Conservation (phyloP, 2,329 filamentous ascomycete genomes). For the Podosphaera aphanis region DNA sequence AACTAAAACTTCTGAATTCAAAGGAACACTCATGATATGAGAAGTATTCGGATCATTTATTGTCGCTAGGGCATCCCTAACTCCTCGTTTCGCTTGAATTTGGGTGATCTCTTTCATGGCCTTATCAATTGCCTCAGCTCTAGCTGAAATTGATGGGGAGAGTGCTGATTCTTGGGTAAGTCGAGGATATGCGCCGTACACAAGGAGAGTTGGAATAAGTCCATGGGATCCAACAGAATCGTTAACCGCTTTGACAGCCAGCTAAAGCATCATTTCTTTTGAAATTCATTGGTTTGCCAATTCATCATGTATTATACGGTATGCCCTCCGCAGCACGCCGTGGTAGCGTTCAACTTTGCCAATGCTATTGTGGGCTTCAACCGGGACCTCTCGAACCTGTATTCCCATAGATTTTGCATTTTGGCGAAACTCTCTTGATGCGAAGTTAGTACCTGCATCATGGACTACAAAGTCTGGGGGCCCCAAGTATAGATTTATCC, state of each 20-base stretch:
- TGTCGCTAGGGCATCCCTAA: too few relatives aligned
- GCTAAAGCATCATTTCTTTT: neutral
- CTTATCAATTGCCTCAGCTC: too few relatives aligned
- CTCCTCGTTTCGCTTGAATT: neutral
- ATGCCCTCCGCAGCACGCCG: neutral
- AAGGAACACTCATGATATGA: too few relatives aligned
- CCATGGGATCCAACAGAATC: neutral
- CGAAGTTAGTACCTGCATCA: constrained; percentile 2
- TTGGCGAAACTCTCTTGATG: constrained; percentile 2
- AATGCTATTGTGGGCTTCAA: constrained; percentile 1
- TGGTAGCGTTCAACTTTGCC: constrained; percentile 1
- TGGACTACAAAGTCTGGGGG: constrained; percentile 1
- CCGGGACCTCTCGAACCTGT: neutral
- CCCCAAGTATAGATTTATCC: constrained; percentile 3
- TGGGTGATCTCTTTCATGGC: too few relatives aligned
- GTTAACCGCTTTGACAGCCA: constrained; percentile 1
- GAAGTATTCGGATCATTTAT: too few relatives aligned
- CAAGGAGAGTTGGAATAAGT: neutral
- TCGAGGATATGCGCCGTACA: neutral
- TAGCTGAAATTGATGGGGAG: too few relatives aligned
- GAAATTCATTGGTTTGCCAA: neutral
- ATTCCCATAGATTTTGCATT: neutral
- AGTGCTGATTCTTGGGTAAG: too few relatives aligned
- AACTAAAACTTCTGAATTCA: too few relatives aligned
- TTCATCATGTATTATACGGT: neutral